These are phyloP conservation scores for Phytophthora fragariae DNA, from an alignment of 352 stramenopile genomes.

Conservation along the genomic window DNA sequence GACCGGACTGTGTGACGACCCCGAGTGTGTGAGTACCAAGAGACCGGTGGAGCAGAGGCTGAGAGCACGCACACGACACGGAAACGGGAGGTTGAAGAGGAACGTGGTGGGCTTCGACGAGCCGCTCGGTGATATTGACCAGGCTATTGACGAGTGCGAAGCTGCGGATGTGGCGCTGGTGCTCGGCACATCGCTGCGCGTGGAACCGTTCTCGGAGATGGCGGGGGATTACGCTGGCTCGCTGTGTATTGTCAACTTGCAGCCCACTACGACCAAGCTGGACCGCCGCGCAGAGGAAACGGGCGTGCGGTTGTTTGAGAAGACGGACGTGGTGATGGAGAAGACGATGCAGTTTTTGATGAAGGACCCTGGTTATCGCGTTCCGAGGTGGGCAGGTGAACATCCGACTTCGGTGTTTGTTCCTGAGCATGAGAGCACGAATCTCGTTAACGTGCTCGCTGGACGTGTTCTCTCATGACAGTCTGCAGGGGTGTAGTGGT, in stretches of 20 bases:
- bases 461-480: conserved; percentile 56
- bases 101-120: conserved; percentile 88
- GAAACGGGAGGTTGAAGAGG: conserved; percentile 76
- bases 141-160: conserved; percentile 83
- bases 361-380: conserved; percentile 56
- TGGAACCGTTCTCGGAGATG: conserved; percentile 87
- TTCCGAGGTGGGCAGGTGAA: conserved; percentile 66
- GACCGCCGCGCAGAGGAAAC: conserved; percentile 73
- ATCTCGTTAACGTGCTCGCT: conserved; percentile 83
- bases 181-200: conserved; percentile 76
- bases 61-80: conserved; percentile 72
- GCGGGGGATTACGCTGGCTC: conserved; percentile 76
- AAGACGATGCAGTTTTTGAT: conserved; percentile 78
- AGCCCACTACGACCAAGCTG: conserved; percentile 74
- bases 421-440: conserved; percentile 76
- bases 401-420: conserved; percentile 71
- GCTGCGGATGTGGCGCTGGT: conserved; percentile 79
- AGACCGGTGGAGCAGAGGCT: conserved; percentile 66
- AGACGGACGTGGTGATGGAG: conserved; percentile 81
- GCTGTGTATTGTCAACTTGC: conserved; percentile 81
- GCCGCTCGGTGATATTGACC: conserved; percentile 80
- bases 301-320: conserved; percentile 72
- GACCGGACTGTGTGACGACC: conserved; percentile 73
- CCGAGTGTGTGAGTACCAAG: conserved; percentile 72
- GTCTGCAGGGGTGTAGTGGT: not conserved